phyloP scores from a whole-genome alignment of 768 basidiomycete species.

The Termitomyces sp. region DNA sequence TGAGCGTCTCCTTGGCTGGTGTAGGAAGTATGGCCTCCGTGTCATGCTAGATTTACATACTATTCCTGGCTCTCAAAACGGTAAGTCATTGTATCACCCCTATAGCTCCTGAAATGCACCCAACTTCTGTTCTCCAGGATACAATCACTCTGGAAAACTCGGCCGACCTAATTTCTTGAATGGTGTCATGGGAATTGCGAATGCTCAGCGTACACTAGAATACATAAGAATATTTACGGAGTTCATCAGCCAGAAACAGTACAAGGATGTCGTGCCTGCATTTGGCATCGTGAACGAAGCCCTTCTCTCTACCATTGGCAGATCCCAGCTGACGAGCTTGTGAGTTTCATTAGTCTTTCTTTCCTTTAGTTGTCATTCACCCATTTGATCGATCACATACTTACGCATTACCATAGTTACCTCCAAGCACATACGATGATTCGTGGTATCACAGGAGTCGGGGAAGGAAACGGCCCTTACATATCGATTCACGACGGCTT shows the following conservation, averaged over 20 bases:
- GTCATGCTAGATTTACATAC: conserved; percentile 78
- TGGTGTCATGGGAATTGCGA: conserved; percentile 82
- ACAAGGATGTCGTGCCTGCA: conserved; percentile 54
- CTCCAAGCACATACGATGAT: conserved; percentile 56
- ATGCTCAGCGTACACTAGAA: conserved; percentile 74
- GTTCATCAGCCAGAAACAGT: conserved; percentile 80
- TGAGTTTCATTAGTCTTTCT: conserved; percentile 34
- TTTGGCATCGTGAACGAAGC: conserved; percentile 68
- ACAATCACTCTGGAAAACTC: conserved; percentile 57
- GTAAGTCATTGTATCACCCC: conserved; percentile 21
- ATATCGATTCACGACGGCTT: conserved; percentile 47
- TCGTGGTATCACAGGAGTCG: conserved; percentile 66
- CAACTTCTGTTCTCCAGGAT: conserved; percentile 21
- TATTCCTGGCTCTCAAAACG: conserved; percentile 75
- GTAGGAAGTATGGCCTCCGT: conserved; percentile 79
- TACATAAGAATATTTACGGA: conserved; percentile 75
- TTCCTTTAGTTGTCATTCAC: conserved; percentile 21
- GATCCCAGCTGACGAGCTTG: conserved; percentile 51
- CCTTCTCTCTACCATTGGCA: conserved; percentile 48
- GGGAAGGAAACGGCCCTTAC: conserved; percentile 59
- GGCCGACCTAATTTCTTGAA: conserved; percentile 64
- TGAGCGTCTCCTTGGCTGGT: conserved; percentile 69
- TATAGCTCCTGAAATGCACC: neutral
- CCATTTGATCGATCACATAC: neutral
- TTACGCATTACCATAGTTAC: conserved; percentile 32